Base-by-base conservation (phyloP, 78 protist genomes). In the Blattamonas nauphoetae region DNA sequence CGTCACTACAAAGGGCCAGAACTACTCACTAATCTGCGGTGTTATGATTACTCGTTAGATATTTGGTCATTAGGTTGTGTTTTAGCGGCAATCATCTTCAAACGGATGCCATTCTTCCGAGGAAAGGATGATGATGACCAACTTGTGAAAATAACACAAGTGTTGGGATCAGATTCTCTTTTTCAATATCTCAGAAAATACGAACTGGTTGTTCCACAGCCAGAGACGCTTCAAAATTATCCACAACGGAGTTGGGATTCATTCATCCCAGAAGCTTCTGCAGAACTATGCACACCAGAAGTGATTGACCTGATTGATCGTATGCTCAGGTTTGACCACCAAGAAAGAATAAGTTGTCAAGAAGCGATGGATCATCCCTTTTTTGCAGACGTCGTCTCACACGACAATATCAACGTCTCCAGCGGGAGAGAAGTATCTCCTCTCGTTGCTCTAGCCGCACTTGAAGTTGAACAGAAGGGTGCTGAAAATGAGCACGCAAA, bases 81-180 rank as follows among this genome's bases (percentile, higher is more conserved):
- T 96, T 92, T 98, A 38, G 99, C 98, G 4, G 97, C 98, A 44
- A 93, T 97, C 96, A 92, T 98, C 44, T 97, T 98, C 93, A 55
- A 64, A 42, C 90, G 91, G 85, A 99, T 97, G 81, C 99, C 99
- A 45, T 96, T 97, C 88, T 98, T 98, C 94, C 97, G 94, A 45
- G 99, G 99, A 36, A 91, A 87, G 45, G 97, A 95, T 94, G 98
- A 98, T 92, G 88, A 94, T 77, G 99, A 98, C 93, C 99, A 97
- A 91, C 93, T 98, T 11, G 95, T 96, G 32, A 97, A 96, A 77
- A 98, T 98, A 44, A 98, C 92, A 38, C 90, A 85, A 45, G 97
- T 98, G 43, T 91, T 98, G 41, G 99, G 99, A 44, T 95, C 99
- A 43, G 97, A 96, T 3, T 96, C 91, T 42, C 89, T 98, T 42